Percentiles rank a stretch among this genome's conserved stretches.
These are phyloP conservation scores for Pseudocercospora pini-densiflorae DNA, from an alignment of 2,329 filamentous ascomycete species.

Conservation along the genomic window DNA sequence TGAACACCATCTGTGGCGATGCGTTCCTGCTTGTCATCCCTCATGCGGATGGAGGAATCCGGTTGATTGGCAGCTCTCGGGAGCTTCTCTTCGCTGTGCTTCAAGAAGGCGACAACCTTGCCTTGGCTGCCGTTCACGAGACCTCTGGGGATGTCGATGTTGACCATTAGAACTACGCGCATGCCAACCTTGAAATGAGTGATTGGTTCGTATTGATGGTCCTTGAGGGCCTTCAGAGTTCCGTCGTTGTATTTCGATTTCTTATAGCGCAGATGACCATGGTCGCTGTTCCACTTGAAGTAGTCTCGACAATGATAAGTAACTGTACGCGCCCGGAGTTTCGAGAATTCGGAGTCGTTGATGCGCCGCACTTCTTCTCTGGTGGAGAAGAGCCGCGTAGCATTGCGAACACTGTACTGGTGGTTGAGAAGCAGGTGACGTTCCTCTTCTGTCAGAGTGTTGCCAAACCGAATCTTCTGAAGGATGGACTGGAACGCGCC, in stretches of 20 bases:
- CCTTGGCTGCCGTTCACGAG: constrained; percentile 57
- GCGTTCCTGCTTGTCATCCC: background rate
- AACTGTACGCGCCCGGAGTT: background rate
- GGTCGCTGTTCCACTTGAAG: background rate
- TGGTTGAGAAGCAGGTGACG: background rate
- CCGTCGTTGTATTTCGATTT: constrained; percentile 43
- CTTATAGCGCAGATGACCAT: background rate
- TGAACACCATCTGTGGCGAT: background rate
- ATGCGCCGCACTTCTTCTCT: background rate
- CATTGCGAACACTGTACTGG: background rate
- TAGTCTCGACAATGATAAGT: constrained; percentile 10
- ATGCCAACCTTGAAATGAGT: constrained; percentile 57
- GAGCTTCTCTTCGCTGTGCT: background rate
- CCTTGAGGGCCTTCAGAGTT: constrained; percentile 4
- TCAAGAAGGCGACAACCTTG: constrained; percentile 47
- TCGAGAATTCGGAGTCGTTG: constrained; percentile 3
- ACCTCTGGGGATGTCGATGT: constrained; percentile 48
- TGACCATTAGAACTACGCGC: constrained; percentile 58
- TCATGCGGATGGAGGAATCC: background rate
- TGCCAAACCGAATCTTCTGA: constrained; percentile 50
- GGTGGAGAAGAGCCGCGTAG: background rate
- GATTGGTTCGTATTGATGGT: constrained; percentile 52
- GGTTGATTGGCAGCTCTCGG: too few relatives aligned
- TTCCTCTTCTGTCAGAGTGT: constrained; percentile 48
- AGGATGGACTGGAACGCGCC: constrained; percentile 50